A percentile compares a stretch with the other conserved stretches of the same genome.
These are phyloP conservation scores for Castanea sativa DNA, from an alignment of 306 rosid genomes.

Conservation along the genomic window DNA sequence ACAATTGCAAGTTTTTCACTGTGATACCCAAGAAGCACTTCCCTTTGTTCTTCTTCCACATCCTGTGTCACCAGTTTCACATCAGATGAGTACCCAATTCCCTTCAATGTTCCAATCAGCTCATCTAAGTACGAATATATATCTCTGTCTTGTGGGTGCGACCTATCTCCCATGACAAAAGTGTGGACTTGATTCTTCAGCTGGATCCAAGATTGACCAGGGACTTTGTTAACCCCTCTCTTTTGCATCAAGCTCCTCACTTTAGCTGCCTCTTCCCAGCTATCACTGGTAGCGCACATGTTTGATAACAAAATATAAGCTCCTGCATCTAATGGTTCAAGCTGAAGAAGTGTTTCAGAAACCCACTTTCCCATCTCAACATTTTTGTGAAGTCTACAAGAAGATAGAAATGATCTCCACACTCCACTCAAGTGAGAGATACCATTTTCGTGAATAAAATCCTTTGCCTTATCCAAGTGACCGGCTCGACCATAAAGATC, in stretches of 20 bases:
- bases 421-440: constrained; percentile 63
- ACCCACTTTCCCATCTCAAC: constrained; percentile 72
- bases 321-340: constrained; percentile 65
- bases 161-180: constrained; percentile 59
- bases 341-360: constrained; percentile 52
- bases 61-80: constrained; percentile 59
- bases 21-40: constrained; percentile 61
- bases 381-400: constrained; percentile 68
- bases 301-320: constrained; percentile 66
- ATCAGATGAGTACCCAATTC: constrained; percentile 62
- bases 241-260: constrained; percentile 63
- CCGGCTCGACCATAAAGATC: constrained; percentile 95
- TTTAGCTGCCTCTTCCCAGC: constrained; percentile 77
- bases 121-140: constrained; percentile 56
- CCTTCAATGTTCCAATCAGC: constrained; percentile 65
- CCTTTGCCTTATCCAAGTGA: constrained; percentile 51
- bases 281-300: constrained; percentile 49
- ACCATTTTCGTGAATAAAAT: constrained; percentile 50
- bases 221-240: constrained; percentile 69
- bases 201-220: constrained; percentile 87
- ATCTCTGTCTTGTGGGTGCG: constrained; percentile 43
- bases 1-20: constrained; percentile 76
- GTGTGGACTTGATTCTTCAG: constrained; percentile 61
- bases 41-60: constrained; percentile 78
- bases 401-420: constrained; percentile 72